Percentiles rank a stretch among this genome's conserved stretches.
These are phyloP conservation scores for Emergomyces pasteurianus DNA, from an alignment of 2,329 filamentous ascomycete genomes.

Conservation along the genomic window DNA sequence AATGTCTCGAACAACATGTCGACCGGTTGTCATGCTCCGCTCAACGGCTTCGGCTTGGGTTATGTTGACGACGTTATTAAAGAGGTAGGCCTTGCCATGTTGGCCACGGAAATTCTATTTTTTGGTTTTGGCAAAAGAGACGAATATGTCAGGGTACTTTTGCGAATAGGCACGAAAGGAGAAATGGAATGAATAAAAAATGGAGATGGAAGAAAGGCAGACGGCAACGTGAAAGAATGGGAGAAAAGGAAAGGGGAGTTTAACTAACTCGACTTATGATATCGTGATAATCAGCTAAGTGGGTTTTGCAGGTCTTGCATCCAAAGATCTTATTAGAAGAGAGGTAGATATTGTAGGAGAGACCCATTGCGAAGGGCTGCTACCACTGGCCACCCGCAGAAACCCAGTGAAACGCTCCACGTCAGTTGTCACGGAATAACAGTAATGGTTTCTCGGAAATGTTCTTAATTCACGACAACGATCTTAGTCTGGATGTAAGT, in stretches of 20 bases:
- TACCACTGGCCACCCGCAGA: slow-evolving; percentile 3
- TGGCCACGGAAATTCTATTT: slow-evolving; percentile 90
- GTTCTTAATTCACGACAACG: not conserved
- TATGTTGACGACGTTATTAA: slow-evolving; percentile 88
- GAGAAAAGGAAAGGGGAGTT: slow-evolving; percentile 3
- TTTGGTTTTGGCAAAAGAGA: not conserved
- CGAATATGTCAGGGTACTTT: not conserved
- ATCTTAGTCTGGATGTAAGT: not conserved
- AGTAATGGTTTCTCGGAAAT: not conserved
- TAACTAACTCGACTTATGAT: slow-evolving; percentile 77
- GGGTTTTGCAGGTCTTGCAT: slow-evolving; percentile 90
- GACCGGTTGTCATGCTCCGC: slow-evolving; percentile 94
- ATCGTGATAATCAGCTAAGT: slow-evolving; percentile 88
- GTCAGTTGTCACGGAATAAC: slow-evolving; percentile 1
- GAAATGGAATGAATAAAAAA: not conserved
- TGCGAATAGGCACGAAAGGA: slow-evolving; percentile 5
- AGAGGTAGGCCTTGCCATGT: slow-evolving; percentile 95
- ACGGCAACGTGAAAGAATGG: too few species aligned
- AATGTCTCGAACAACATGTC: slow-evolving; percentile 90
- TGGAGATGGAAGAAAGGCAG: not conserved
- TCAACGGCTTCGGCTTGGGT: slow-evolving; percentile 70
- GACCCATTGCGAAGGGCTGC: slow-evolving; percentile 50
- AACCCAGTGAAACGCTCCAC: not conserved
- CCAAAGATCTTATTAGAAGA: slow-evolving; percentile 79
- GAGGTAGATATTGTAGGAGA: slow-evolving; percentile 85